These are phyloP conservation scores for Nicotiana tomentosiformis DNA, from an alignment of 257 asterid species.

Conservation along the genomic window DNA sequence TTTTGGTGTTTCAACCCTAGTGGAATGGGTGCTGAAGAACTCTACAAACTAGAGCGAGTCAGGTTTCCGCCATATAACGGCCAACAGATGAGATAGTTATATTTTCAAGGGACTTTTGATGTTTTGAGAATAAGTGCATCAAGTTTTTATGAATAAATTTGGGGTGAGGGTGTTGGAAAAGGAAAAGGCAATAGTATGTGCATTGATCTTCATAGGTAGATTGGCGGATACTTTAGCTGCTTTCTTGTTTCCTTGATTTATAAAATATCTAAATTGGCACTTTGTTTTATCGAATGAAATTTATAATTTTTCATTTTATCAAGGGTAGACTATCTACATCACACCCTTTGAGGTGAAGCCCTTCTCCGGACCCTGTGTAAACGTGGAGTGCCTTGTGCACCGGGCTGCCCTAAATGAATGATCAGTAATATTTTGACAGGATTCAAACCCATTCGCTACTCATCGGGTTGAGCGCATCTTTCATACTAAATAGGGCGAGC, in stretches of 20 bases:
- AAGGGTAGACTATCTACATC: no score
- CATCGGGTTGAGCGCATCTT: no score
- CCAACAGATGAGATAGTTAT: background rate
- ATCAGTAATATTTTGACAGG: no score
- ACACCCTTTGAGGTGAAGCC: no score
- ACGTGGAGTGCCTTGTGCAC: no score
- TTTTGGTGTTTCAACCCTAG: conserved; percentile 74
- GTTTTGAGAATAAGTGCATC: background rate
- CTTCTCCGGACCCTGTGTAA: no score
- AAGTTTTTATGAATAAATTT: conserved; percentile 1
- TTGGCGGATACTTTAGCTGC: background rate
- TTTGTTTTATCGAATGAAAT: background rate
- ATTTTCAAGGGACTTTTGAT: background rate
- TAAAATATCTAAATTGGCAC: background rate
- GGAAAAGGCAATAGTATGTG: background rate
- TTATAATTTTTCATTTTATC: background rate
- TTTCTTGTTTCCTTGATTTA: background rate
- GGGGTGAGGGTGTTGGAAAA: background rate
- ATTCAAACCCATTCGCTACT: no score
- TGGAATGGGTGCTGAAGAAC: conserved; percentile 84
- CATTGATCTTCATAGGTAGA: background rate
- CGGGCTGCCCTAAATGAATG: no score
- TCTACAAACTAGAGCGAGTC: conserved; percentile 29
- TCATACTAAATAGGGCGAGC: no score
- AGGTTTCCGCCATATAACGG: background rate